Percentiles rank a stretch among this genome's conserved stretches.
Conservation (phyloP, 192 early-diverging fungal species). For the Coemansia sp. region DNA sequence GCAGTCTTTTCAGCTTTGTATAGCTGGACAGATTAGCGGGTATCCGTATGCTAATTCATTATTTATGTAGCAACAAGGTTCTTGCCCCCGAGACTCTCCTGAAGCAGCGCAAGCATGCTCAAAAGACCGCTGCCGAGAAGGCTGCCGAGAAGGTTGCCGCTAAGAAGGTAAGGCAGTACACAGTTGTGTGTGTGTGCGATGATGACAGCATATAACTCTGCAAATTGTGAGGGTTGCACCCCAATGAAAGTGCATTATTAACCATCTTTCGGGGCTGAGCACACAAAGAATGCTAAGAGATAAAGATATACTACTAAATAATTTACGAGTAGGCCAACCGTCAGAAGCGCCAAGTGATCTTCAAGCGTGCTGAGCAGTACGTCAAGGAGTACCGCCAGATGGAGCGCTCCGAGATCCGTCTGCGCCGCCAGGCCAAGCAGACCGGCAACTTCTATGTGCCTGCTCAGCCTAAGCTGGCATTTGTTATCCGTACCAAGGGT, state of each 20-base stretch:
- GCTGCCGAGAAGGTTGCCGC: constrained; percentile 46
- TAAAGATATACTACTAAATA: neutral
- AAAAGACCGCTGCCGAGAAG: constrained; percentile 66
- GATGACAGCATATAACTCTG: constrained; percentile 36
- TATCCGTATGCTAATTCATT: constrained; percentile 25
- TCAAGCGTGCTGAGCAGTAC: constrained; percentile 99
- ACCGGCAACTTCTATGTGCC: constrained; percentile 91
- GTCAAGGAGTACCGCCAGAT: constrained; percentile 92
- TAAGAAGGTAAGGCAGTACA: constrained; percentile 44
- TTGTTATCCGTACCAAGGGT: constrained; percentile 99
- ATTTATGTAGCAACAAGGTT: constrained; percentile 58
- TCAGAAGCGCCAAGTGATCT: constrained; percentile 89
- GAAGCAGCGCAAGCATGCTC: constrained; percentile 78
- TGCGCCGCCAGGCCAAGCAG: constrained; percentile 90
- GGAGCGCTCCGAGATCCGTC: constrained; percentile 88
- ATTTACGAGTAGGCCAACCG: constrained; percentile 47
- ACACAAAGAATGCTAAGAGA: constrained; percentile 1
- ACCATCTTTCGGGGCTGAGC: constrained; percentile 87
- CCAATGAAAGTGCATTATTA: constrained; percentile 49
- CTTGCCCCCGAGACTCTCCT: constrained; percentile 84
- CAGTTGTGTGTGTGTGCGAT: constrained; percentile 28
- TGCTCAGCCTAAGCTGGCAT: constrained; percentile 93
- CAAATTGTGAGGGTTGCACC: constrained; percentile 42
- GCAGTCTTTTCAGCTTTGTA: constrained; percentile 19
- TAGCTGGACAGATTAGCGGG: constrained; percentile 17